phyloP scores from a whole-genome alignment of 306 rosid genomes.

The Mucuna pruriens region DNA sequence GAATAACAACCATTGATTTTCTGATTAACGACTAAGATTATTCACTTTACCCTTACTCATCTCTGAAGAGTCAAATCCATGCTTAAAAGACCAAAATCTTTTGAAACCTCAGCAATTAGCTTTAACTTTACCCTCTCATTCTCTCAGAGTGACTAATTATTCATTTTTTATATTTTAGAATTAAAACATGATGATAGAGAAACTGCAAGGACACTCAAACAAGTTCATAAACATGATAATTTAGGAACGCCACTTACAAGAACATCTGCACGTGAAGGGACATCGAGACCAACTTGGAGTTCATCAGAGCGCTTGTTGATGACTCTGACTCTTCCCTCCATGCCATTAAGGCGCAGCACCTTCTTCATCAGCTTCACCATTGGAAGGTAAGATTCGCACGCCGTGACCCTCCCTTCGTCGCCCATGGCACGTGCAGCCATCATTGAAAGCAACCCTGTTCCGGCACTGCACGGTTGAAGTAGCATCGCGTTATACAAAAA shows the following conservation, averaged over 20 bases:
- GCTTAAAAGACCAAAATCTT: constrained; percentile 1
- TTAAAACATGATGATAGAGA: background rate
- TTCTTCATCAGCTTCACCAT: constrained; percentile 93
- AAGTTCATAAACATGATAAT: background rate
- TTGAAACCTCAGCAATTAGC: constrained; percentile 6
- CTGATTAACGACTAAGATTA: background rate
- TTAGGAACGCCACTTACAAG: constrained; percentile 58
- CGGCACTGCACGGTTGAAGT: constrained; percentile 62
- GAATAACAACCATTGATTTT: background rate
- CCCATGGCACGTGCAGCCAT: constrained; percentile 93
- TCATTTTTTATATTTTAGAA: background rate
- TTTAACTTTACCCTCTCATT: background rate
- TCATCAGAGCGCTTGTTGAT: constrained; percentile 93
- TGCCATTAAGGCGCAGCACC: constrained; percentile 66
- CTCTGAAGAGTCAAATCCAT: background rate
- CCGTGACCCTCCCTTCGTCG: constrained; percentile 64
- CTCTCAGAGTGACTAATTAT: background rate
- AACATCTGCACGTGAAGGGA: constrained; percentile 71
- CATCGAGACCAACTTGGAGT: constrained; percentile 66
- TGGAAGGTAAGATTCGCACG: constrained; percentile 97
- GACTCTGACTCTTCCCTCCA: constrained; percentile 66
- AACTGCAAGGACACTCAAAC: background rate
- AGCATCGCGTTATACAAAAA: background rate
- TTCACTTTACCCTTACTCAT: background rate
- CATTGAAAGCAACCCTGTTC: constrained; percentile 94